A percentile compares a stretch with the other conserved stretches of the same genome.
These are phyloP conservation scores for Plasmodium yoelii DNA, from an alignment of 169 alveolate genomes.

Conservation along the genomic window DNA sequence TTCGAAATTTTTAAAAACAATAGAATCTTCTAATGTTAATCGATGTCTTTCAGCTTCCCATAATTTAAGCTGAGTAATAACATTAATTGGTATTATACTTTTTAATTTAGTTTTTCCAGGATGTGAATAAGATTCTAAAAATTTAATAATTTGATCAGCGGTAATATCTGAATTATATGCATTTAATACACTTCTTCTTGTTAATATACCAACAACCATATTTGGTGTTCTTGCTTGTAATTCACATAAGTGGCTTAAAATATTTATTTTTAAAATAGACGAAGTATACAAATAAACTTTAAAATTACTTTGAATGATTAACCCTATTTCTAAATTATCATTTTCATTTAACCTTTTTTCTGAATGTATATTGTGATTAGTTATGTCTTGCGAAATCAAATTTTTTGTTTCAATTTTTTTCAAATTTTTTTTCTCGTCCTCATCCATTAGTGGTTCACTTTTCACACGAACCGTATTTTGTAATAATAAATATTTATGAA, in stretches of 20 bases:
- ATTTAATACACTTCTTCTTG: conserved; percentile 88
- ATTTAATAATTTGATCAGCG: conserved; percentile 89
- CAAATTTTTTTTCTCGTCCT: background rate
- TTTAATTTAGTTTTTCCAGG: conserved; percentile 78
- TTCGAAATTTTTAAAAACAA: conserved; percentile 86
- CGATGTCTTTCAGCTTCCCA: conserved; percentile 92
- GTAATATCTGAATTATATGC: conserved; percentile 91
- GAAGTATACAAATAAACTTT: conserved; percentile 92
- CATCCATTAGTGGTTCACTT: conserved; percentile 1
- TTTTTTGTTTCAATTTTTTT: background rate
- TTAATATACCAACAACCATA: conserved; percentile 89
- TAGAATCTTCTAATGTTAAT: conserved; percentile 83
- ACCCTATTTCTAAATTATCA: conserved; percentile 83
- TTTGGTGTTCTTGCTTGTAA: conserved; percentile 91
- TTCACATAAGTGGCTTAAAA: conserved; percentile 90
- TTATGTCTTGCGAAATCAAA: conserved; percentile 8
- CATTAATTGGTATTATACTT: conserved; percentile 88
- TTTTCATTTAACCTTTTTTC: conserved; percentile 63
- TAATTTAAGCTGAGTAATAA: conserved; percentile 88
- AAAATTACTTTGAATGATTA: conserved; percentile 91
- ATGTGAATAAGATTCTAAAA: conserved; percentile 87
- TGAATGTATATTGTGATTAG: conserved; percentile 18
- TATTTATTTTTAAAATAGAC: conserved; percentile 87
- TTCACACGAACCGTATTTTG: background rate
- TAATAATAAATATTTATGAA: conserved; percentile 28